Percentiles rank a stretch among this genome's conserved stretches.
These are phyloP conservation scores for Corchorus olitorius DNA, from an alignment of 345 rosid genomes.

Conservation along the genomic window DNA sequence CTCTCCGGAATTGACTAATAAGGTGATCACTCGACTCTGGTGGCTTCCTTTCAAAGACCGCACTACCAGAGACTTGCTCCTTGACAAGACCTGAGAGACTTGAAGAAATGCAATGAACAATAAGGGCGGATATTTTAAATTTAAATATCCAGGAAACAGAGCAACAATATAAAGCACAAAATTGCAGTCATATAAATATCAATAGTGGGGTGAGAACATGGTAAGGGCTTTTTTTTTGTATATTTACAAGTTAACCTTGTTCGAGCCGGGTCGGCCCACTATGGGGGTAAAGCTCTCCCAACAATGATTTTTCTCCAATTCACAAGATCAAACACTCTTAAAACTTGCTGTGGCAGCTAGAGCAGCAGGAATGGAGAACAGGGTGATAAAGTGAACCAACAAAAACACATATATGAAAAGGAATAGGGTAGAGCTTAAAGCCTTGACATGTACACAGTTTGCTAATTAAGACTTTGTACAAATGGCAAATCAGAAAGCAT, in stretches of 20 bases:
- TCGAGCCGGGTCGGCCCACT: too few species aligned
- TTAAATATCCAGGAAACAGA: conserved; percentile 11
- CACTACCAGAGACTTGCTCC: conserved; percentile 48
- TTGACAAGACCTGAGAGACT: conserved; percentile 71
- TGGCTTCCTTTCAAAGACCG: conserved; percentile 50
- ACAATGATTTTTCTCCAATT: too few species aligned
- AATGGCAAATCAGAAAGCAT: not conserved
- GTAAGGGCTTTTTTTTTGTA: not conserved
- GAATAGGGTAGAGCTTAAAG: too few species aligned
- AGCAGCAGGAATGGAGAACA: not conserved
- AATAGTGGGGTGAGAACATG: not conserved
- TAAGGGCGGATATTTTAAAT: conserved; percentile 42
- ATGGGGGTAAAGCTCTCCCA: too few species aligned
- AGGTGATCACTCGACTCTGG: conserved; percentile 46
- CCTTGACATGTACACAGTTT: not conserved
- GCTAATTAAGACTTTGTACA: not conserved
- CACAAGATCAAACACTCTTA: not conserved
- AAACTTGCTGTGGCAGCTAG: not conserved
- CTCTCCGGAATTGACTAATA: conserved; percentile 43
- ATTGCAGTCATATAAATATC: not conserved
- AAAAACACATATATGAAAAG: not conserved
- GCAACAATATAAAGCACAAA: not conserved
- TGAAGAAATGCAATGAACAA: conserved; percentile 58
- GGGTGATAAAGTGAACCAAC: not conserved
- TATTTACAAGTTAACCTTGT: too few species aligned